Evolutionary conservation across 1,139 yeast genomes (phyloP).

Genomic region (Pichia sorboxylosa): DNA sequence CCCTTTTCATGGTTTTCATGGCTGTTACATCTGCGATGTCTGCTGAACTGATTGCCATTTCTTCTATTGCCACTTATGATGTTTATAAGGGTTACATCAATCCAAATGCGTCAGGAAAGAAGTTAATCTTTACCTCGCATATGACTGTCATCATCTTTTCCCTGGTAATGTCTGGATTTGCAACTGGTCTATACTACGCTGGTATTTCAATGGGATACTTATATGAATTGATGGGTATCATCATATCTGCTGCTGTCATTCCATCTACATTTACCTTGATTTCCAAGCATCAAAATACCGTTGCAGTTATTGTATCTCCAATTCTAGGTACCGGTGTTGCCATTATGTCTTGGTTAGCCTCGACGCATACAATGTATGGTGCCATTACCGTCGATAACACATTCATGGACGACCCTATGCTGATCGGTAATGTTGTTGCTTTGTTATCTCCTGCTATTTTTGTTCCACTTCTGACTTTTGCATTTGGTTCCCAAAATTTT

Average conservation of each 20-base stretch:
- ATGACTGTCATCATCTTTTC: conserved; percentile 29
- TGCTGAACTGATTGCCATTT: conserved; percentile 37
- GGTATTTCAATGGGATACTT: conserved; percentile 32
- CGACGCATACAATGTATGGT: conserved; percentile 25
- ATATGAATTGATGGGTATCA: conserved; percentile 31
- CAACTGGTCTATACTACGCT: conserved; percentile 32
- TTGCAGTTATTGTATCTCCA: conserved; percentile 25
- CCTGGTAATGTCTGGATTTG: conserved; percentile 29
- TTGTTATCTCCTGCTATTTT: conserved; percentile 26
- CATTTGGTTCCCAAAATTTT: conserved; percentile 60
- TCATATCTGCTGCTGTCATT: conserved; percentile 26
- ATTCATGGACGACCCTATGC: conserved; percentile 27
- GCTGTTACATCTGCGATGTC: conserved; percentile 40
- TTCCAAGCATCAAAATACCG: conserved; percentile 36
- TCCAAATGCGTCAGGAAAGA: conserved; percentile 32
- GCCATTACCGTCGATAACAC: conserved; percentile 24
- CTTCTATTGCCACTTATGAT: conserved; percentile 36
- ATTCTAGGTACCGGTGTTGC: conserved; percentile 29
- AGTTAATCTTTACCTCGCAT: conserved; percentile 31
- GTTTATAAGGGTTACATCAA: conserved; percentile 34
- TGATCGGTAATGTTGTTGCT: conserved; percentile 30
- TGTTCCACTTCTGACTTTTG: conserved; percentile 42
- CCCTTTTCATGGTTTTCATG: conserved; percentile 36
- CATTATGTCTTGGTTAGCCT: conserved; percentile 29
- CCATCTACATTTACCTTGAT: conserved; percentile 29